A percentile compares a stretch with the other conserved stretches of the same genome.
Conservation (phyloP, 2,329 filamentous ascomycete genomes). For the Madurella mycetomatis region DNA sequence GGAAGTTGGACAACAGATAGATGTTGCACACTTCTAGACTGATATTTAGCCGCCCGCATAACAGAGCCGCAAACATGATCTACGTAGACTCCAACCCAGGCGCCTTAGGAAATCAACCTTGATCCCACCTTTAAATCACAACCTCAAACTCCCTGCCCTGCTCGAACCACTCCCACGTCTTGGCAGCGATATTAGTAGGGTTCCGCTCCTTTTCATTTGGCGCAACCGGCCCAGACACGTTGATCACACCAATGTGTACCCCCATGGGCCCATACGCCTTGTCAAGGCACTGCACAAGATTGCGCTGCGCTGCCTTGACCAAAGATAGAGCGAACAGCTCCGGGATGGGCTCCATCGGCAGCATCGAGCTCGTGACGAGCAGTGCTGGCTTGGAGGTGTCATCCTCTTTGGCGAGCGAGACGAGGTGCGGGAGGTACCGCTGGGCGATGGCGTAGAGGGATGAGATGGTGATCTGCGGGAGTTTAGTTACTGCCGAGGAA, state of each 20-base stretch:
- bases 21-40: no score
- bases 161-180: slow-evolving; percentile 41
- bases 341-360: slow-evolving; percentile 44
- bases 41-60: no score
- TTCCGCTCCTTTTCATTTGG: slow-evolving; percentile 39
- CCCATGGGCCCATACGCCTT: slow-evolving; percentile 35
- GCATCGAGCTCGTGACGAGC: slow-evolving; percentile 44
- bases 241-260: slow-evolving; percentile 46
- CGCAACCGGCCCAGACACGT: slow-evolving; percentile 41
- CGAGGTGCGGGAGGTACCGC: slow-evolving; percentile 42
- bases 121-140: slow-evolving; percentile 26
- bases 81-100: no score
- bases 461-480: slow-evolving; percentile 40
- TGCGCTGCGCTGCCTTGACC: slow-evolving; percentile 49
- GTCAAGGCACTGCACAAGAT: slow-evolving; percentile 42
- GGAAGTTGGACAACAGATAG: no score
- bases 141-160: slow-evolving; percentile 37
- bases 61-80: no score
- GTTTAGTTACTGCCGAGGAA: neutral
- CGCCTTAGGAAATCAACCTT: no score
- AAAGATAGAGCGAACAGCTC: slow-evolving; percentile 46
- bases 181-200: slow-evolving; percentile 42
- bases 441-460: slow-evolving; percentile 44
- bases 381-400: slow-evolving; percentile 37
- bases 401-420: slow-evolving; percentile 31